Evolutionary conservation across 192 early-diverging fungal species (phyloP).

Genomic region (Chytriomyces confervae): DNA sequence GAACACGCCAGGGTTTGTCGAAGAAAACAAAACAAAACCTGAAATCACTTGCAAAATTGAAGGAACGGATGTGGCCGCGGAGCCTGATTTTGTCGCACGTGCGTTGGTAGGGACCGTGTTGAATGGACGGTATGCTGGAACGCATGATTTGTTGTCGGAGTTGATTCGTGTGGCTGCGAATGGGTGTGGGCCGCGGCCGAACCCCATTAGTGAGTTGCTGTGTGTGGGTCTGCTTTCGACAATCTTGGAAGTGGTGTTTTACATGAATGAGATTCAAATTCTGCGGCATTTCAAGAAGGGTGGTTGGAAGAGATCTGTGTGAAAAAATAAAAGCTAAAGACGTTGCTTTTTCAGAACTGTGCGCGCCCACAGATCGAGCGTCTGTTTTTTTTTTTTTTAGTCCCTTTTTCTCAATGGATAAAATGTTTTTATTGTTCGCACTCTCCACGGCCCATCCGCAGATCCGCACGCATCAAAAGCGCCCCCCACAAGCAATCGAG

Average conservation of each 20-base stretch:
- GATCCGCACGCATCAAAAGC: too few relatives aligned
- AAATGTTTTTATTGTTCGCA: too few relatives aligned
- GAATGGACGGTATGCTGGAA: constrained; percentile 35
- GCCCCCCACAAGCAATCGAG: too few relatives aligned
- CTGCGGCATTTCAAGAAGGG: background rate
- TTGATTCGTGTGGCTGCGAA: constrained; percentile 21
- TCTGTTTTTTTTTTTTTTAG: too few relatives aligned
- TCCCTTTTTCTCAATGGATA: too few relatives aligned
- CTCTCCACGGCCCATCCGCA: too few relatives aligned
- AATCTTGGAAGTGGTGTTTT: background rate
- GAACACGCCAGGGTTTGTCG: constrained; percentile 48
- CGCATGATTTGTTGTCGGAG: constrained; percentile 45
- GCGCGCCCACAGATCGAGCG: too few relatives aligned
- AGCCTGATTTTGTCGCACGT: constrained; percentile 40
- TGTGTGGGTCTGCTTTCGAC: background rate
- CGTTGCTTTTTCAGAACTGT: too few relatives aligned
- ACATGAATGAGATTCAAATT: constrained; percentile 7
- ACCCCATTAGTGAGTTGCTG: constrained; percentile 17
- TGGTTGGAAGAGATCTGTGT: too few relatives aligned
- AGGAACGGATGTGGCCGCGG: constrained; percentile 31
- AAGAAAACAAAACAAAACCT: constrained; percentile 55
- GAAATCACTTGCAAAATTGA: constrained; percentile 49
- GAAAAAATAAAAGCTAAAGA: too few relatives aligned
- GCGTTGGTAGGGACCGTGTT: constrained; percentile 39
- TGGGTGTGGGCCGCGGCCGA: constrained; percentile 6